Evolutionary conservation across 345 rosid genomes (phyloP), one percentile per base, ranked within the genome.

Genomic region (Erysimum cheiranthoides): DNA sequence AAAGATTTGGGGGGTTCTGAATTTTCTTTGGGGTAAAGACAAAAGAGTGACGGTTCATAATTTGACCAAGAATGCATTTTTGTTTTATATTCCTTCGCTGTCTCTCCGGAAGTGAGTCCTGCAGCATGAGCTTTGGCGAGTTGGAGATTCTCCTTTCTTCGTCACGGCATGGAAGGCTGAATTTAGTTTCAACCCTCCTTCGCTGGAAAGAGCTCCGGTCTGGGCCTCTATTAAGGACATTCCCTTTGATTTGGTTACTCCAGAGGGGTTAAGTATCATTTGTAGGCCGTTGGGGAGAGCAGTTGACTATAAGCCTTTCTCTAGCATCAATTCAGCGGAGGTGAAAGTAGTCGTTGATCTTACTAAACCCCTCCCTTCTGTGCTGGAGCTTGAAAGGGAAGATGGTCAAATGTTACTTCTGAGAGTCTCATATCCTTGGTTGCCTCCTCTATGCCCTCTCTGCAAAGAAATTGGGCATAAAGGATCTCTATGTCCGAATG

Each of bases 21-120:
- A 53, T 0, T 53, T 12, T 6, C 16, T 53, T 0, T 53, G 36
- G 61, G 61, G 38, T 0, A 56, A 14, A 4, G 61, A 56, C 0
- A 14, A 3, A 5, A 6, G 5, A 3, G 61, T 56, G 0, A 56
- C 18, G 0, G 1, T 56, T 0, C 61, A 56, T 0, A 56, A 30
- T 2, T 34, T 56, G 0, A 13, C 39, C 0, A 0, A 4, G 0
- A 56, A 56, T 14, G 39, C 21, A 0, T 56, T 56, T 1, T 2
- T 56, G 0, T 56, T 56, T 1, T 3, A n/a, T 1, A 57, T 57
- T 1, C 25, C 61, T 0, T 56, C 39, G 1, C 2, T 18, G 0
- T 14, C 38, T 0, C 5, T 31, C 1, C 13, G 18, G 0, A 7
- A 2, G 2, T 0, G 1, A 4, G 18, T 56, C 0, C 5, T 56